Evolutionary conservation across 2,329 filamentous ascomycete genomes (phyloP).

Genomic region (Amesomyces nigricolor): DNA sequence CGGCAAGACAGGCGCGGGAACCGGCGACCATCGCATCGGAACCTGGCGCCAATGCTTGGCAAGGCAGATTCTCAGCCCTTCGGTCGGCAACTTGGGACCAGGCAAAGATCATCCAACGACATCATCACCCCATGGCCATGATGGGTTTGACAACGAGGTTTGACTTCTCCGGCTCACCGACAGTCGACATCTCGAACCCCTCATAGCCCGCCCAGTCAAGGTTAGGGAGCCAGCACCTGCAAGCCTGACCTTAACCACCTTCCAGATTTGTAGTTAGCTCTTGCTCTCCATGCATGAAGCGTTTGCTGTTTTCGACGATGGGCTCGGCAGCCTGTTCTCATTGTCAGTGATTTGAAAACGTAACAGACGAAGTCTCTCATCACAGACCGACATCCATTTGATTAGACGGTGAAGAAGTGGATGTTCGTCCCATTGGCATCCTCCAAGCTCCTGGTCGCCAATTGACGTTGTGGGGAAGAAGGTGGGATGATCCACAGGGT

Average conservation of each 20-base stretch:
- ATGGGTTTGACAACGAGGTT: not conserved
- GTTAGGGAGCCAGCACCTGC: not conserved
- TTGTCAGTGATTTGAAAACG: not conserved
- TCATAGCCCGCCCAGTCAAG: not conserved
- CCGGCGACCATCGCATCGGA: constrained; percentile 19
- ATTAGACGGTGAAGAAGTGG: too few species aligned
- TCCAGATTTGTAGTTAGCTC: not conserved
- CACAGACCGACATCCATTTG: too few species aligned
- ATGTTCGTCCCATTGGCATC: too few species aligned
- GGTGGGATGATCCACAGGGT: not conserved
- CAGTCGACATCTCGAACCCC: not conserved
- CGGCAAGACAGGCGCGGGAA: constrained; percentile 15
- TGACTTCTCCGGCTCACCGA: not conserved
- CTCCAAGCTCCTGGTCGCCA: too few species aligned
- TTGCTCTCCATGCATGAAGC: not conserved
- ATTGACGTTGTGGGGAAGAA: not conserved
- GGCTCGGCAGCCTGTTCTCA: not conserved
- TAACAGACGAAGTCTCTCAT: too few species aligned
- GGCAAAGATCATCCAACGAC: not conserved
- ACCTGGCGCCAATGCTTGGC: constrained; percentile 18
- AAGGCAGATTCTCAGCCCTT: constrained; percentile 14
- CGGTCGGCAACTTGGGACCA: not conserved
- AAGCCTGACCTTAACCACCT: not conserved
- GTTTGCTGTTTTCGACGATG: not conserved
- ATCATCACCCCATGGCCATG: not conserved